These are phyloP conservation scores for Aspergillus unguis DNA, from an alignment of 2,329 filamentous ascomycete genomes.

Conservation along the genomic window DNA sequence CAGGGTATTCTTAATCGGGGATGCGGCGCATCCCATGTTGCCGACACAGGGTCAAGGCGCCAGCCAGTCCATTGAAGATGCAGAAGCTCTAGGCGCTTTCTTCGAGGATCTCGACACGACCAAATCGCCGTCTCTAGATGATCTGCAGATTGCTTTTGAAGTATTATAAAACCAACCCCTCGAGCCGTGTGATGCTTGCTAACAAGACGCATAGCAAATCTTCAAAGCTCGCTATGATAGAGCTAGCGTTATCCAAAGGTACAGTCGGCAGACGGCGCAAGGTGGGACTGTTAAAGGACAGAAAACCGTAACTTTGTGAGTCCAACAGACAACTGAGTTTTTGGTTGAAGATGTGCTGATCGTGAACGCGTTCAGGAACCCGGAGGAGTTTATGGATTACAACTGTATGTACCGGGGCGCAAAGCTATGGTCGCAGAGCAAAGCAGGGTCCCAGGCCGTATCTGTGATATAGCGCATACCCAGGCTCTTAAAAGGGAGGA, in stretches of 20 bases:
- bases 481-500: too few relatives aligned
- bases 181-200: not conserved
- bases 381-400: slow-evolving; percentile 3
- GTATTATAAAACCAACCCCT: not conserved
- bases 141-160: too few relatives aligned
- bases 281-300: too few relatives aligned
- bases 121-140: not conserved
- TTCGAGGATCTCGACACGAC: slow-evolving; percentile 6
- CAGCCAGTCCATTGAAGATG: slow-evolving; percentile 44
- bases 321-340: too few relatives aligned
- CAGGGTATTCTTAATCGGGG: slow-evolving; percentile 34
- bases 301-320: too few relatives aligned
- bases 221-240: slow-evolving; percentile 35
- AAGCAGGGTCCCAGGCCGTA: too few relatives aligned
- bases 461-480: too few relatives aligned
- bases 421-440: not conserved
- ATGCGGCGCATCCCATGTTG: slow-evolving; percentile 39
- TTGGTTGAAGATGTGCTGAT: too few relatives aligned
- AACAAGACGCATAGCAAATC: slow-evolving; percentile 26
- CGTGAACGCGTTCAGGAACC: too few relatives aligned
- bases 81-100: slow-evolving; percentile 23
- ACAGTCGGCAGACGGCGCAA: slow-evolving; percentile 43
- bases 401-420: slow-evolving; percentile 33
- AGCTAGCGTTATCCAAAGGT: slow-evolving; percentile 41
- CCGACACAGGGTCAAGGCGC: slow-evolving; percentile 46